phyloP scores from a whole-genome alignment of 495 filamentous ascomycete species.

The Hypoxylon fuscum region DNA sequence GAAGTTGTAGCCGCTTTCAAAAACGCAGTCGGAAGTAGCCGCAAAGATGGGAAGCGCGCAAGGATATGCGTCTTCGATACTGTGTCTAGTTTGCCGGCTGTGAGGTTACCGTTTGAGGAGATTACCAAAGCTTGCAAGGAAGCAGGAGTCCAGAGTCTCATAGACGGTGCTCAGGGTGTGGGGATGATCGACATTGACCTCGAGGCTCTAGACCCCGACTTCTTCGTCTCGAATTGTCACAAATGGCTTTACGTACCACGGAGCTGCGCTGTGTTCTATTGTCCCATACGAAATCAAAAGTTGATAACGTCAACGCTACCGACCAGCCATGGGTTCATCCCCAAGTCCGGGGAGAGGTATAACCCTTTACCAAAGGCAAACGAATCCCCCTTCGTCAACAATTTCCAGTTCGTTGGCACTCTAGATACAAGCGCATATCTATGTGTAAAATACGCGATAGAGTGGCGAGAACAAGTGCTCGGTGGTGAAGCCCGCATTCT shows the following conservation, averaged over 20 bases:
- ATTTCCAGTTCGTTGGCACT: slow-evolving; percentile 84
- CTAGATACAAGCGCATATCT: slow-evolving; percentile 75
- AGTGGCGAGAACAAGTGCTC: slow-evolving; percentile 70
- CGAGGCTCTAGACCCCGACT: slow-evolving; percentile 70
- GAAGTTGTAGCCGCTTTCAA: slow-evolving; percentile 62
- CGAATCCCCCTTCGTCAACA: slow-evolving; percentile 68
- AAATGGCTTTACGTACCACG: slow-evolving; percentile 90
- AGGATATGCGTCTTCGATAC: slow-evolving; percentile 77
- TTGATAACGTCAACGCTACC: slow-evolving; percentile 75
- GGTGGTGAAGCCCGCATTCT: slow-evolving; percentile 79
- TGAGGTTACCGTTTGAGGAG: slow-evolving; percentile 76
- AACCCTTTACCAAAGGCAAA: slow-evolving; percentile 57
- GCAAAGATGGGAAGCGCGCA: slow-evolving; percentile 52
- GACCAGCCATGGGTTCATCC: slow-evolving; percentile 67
- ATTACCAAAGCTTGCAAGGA: slow-evolving; percentile 68
- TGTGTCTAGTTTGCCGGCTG: slow-evolving; percentile 74
- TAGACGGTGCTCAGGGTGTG: slow-evolving; percentile 80
- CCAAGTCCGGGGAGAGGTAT: slow-evolving; percentile 41
- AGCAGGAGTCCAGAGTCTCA: slow-evolving; percentile 61
- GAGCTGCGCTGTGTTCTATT: slow-evolving; percentile 77
- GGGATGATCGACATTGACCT: slow-evolving; percentile 76
- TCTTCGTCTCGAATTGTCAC: slow-evolving; percentile 79
- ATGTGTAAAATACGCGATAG: slow-evolving; percentile 73
- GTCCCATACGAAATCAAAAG: slow-evolving; percentile 73
- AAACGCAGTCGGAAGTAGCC: slow-evolving; percentile 50